Conservation (phyloP, 106 monocot genomes). For the Alisma plantagoaquatica region DNA sequence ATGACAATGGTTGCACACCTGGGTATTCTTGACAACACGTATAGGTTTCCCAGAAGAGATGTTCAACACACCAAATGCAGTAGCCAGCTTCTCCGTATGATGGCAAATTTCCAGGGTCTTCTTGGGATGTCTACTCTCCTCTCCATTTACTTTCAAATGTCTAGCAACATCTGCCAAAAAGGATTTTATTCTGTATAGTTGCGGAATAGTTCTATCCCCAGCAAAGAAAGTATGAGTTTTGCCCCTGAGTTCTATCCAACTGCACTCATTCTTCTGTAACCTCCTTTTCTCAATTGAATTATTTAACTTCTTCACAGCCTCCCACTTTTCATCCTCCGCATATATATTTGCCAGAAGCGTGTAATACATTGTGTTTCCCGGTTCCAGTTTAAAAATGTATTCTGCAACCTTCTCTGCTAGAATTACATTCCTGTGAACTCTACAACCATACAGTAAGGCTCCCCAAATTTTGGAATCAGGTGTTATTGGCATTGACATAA, state of each 20-base stretch:
- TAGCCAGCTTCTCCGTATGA: constrained; percentile 70
- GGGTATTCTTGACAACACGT: constrained; percentile 66
- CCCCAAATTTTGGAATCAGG: constrained; percentile 62
- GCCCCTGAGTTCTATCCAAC: constrained; percentile 56
- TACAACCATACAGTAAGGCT: constrained; percentile 68
- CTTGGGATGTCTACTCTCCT: no score
- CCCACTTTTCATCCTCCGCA: constrained; percentile 59
- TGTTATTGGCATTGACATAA: constrained; percentile 58
- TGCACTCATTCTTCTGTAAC: constrained; percentile 35
- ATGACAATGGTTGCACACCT: constrained; percentile 78
- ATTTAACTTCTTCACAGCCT: constrained; percentile 40
- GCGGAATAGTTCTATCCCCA: no score
- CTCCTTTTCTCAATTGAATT: constrained; percentile 23
- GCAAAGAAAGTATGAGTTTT: no score
- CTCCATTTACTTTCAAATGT: no score
- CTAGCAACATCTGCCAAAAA: no score
- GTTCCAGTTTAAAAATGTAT: constrained; percentile 52
- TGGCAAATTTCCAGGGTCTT: no score
- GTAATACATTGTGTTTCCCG: constrained; percentile 62
- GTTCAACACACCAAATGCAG: constrained; percentile 58
- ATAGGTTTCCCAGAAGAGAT: constrained; percentile 27
- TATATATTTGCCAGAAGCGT: constrained; percentile 67
- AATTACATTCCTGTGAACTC: constrained; percentile 51
- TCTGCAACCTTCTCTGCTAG: constrained; percentile 74
- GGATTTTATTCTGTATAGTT: no score